Percentiles rank a stretch among this genome's conserved stretches.
phyloP scores from a whole-genome alignment of 2,329 filamentous ascomycete genomes.

The Cladophialophora immunda region DNA sequence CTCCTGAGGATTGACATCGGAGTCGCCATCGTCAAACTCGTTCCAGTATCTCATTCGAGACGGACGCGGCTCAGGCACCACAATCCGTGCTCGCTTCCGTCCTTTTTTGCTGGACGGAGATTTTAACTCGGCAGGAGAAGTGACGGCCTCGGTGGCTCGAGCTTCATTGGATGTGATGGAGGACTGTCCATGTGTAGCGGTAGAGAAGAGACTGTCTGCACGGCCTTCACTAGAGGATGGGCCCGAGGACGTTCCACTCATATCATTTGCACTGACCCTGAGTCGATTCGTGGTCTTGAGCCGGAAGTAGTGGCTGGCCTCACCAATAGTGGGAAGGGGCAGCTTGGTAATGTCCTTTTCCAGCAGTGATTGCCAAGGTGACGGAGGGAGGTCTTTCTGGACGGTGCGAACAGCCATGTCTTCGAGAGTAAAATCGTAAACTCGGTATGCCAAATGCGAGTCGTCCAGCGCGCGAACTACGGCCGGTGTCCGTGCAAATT shows the following conservation, averaged over 20 bases:
- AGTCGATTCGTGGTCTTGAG: constrained; percentile 18
- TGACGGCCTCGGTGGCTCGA: not conserved
- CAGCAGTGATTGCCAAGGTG: constrained; percentile 59
- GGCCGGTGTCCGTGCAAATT: constrained; percentile 46
- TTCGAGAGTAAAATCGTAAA: constrained; percentile 63
- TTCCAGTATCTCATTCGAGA: constrained; percentile 72
- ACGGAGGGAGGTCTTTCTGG: constrained; percentile 56
- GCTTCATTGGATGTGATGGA: constrained; percentile 44
- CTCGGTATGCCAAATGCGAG: constrained; percentile 50
- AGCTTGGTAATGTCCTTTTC: constrained; percentile 63
- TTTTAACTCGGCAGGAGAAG: constrained; percentile 8
- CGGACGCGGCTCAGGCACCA: constrained; percentile 39
- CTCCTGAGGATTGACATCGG: constrained; percentile 64
- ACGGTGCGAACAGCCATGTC: constrained; percentile 61
- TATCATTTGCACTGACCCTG: constrained; percentile 18
- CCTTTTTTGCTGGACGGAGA: not conserved
- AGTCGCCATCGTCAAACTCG: constrained; percentile 82
- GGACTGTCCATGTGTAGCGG: constrained; percentile 37
- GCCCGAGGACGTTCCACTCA: constrained; percentile 40
- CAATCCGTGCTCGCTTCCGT: constrained; percentile 35
- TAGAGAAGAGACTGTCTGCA: constrained; percentile 42
- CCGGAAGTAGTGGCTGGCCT: constrained; percentile 18
- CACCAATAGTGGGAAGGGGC: constrained; percentile 43
- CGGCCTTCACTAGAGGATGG: constrained; percentile 43
- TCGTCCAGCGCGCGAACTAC: constrained; percentile 41